Percentiles rank a stretch among this genome's conserved stretches.
phyloP scores from a whole-genome alignment of 176 grass and related monocot genomes.

The Bromus sterilis region DNA sequence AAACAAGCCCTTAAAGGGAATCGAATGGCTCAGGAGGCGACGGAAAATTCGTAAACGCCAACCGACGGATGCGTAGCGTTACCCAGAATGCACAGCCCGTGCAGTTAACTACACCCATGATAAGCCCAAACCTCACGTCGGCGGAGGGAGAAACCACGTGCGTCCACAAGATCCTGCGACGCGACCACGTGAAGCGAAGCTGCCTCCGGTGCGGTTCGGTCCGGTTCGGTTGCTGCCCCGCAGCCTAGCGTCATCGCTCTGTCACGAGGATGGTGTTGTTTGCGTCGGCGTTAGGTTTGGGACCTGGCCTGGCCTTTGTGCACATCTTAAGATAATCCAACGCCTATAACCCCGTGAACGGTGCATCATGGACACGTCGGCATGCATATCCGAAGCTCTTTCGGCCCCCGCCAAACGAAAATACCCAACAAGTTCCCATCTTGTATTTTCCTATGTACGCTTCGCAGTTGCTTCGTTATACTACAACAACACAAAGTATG shows the following conservation, averaged over 20 bases:
- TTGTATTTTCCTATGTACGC: background rate
- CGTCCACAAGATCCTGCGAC: background rate
- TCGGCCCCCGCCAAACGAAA: background rate
- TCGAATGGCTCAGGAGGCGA: too few relatives aligned
- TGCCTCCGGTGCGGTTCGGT: background rate
- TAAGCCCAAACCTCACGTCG: background rate
- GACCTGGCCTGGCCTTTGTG: background rate
- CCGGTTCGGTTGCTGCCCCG: slow-evolving; percentile 6
- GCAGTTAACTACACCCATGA: too few relatives aligned
- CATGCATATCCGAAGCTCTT: background rate
- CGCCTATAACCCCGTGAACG: background rate
- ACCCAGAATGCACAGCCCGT: too few relatives aligned
- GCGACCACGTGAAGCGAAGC: slow-evolving; percentile 4
- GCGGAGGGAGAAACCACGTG: background rate
- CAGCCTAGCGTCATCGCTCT: slow-evolving; percentile 15
- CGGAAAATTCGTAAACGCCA: too few relatives aligned
- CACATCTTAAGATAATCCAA: background rate
- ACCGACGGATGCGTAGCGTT: too few relatives aligned
- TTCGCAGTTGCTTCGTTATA: background rate
- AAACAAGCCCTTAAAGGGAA: too few relatives aligned
- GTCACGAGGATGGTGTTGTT: background rate
- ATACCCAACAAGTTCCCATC: background rate
- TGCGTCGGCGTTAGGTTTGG: background rate
- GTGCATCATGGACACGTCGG: background rate
- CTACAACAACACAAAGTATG: background rate